A percentile compares a stretch with the other conserved stretches of the same genome.
These are phyloP conservation scores for Stephanodiscus minutulus DNA, from an alignment of 108 stramenopile genomes.

Conservation along the genomic window DNA sequence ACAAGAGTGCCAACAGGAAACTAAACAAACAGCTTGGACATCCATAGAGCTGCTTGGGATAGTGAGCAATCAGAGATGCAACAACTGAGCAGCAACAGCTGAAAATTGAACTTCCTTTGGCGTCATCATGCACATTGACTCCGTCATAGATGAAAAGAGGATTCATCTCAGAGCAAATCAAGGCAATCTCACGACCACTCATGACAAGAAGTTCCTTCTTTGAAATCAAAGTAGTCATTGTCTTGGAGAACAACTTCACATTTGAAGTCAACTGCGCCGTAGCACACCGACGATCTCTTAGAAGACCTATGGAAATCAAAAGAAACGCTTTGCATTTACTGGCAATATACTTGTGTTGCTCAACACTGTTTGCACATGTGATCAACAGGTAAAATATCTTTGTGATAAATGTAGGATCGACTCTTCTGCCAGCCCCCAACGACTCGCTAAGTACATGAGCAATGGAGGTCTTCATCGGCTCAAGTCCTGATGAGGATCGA, in stretches of 20 bases:
- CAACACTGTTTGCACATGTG: constrained; percentile 27
- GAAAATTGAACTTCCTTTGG: constrained; percentile 33
- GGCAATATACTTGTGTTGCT: constrained; percentile 34
- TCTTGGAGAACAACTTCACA: constrained; percentile 26
- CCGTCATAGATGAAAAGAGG: constrained; percentile 17
- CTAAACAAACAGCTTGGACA: constrained; percentile 62
- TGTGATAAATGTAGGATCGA: constrained; percentile 18
- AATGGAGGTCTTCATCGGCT: constrained; percentile 14
- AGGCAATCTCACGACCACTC: constrained; percentile 62
- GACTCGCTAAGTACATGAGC: constrained; percentile 3
- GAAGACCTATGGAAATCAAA: constrained; percentile 31
- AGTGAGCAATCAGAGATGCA: constrained; percentile 64
- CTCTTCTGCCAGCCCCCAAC: background rate
- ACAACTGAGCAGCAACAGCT: constrained; percentile 53
- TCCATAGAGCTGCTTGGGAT: constrained; percentile 73
- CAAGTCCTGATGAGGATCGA: constrained; percentile 10
- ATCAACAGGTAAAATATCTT: constrained; percentile 40
- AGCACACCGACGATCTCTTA: constrained; percentile 10
- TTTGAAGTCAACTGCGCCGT: background rate
- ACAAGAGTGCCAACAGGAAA: constrained; percentile 48
- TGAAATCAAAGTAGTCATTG: constrained; percentile 49
- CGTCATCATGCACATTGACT: constrained; percentile 16
- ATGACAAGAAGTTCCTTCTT: constrained; percentile 57
- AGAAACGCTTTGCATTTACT: constrained; percentile 21
- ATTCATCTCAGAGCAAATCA: constrained; percentile 55